phyloP scores from a whole-genome alignment of 139 green algal species.

The Nannochloris sp. region DNA sequence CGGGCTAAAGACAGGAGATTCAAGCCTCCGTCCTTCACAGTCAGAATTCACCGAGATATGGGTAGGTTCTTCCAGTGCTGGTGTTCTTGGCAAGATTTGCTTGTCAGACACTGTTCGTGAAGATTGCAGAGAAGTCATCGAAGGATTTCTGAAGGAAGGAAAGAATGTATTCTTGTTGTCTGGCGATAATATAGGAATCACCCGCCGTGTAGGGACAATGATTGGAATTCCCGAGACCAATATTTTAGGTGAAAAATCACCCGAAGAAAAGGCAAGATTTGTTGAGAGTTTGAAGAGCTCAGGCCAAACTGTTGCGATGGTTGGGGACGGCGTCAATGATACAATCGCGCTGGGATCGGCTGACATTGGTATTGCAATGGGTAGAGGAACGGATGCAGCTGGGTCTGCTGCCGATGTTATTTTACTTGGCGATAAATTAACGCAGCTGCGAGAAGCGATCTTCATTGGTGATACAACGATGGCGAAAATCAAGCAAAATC shows the following conservation, averaged over 20 bases:
- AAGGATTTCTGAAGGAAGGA: slow-evolving; percentile 46
- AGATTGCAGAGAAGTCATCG: slow-evolving; percentile 51
- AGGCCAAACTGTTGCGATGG: slow-evolving; percentile 74
- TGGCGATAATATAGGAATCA: slow-evolving; percentile 58
- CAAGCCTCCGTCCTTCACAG: background rate
- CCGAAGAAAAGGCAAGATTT: slow-evolving; percentile 40
- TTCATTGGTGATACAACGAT: slow-evolving; percentile 65
- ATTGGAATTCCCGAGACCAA: slow-evolving; percentile 35
- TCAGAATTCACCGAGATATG: slow-evolving; percentile 6
- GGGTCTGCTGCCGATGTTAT: slow-evolving; percentile 76
- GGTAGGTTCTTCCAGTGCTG: slow-evolving; percentile 43
- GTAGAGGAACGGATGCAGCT: slow-evolving; percentile 58
- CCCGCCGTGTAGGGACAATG: slow-evolving; percentile 32
- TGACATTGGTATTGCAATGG: slow-evolving; percentile 72
- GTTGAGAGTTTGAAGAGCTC: slow-evolving; percentile 27
- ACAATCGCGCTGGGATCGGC: slow-evolving; percentile 76
- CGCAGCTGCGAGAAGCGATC: slow-evolving; percentile 68
- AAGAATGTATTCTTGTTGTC: slow-evolving; percentile 62
- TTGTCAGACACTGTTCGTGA: slow-evolving; percentile 57
- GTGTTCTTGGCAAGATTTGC: slow-evolving; percentile 51
- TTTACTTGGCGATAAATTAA: slow-evolving; percentile 81
- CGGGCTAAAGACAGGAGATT: slow-evolving; percentile 17
- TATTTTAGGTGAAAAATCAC: slow-evolving; percentile 32
- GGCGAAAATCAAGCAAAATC: slow-evolving; percentile 87
- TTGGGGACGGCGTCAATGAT: slow-evolving; percentile 96